Base-by-base conservation (phyloP, 495 filamentous ascomycete genomes). In the Podospora australis region DNA sequence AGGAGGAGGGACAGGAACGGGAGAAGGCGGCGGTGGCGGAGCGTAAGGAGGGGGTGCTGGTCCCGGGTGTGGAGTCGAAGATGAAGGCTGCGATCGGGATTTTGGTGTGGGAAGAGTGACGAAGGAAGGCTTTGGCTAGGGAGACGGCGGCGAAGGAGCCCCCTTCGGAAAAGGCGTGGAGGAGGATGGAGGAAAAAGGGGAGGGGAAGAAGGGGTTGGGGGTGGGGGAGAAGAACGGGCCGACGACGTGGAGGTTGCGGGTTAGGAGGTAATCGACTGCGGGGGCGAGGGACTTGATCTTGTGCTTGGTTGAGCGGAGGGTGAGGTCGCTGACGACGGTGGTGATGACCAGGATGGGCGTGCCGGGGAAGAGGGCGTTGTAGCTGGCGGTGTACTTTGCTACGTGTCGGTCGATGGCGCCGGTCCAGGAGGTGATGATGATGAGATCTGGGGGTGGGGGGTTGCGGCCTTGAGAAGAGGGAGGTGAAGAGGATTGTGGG, bases 101-200 rank as follows among this genome's bases (percentile, higher is more conserved):
- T 4, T 13, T 6, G 7, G 41, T 50, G 6, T 25, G 54, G 7
- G 20, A 45, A 6, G 46, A 36, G 4, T 21, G 22, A 28, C 54
- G 46, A 28, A 54, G 48, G 48, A 44, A 71, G 11, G 34, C 38
- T 25, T 46, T 46, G 4, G 67, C 67, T 9, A 71, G 50, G 20
- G 48, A 35, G 3, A 56, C 53, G 25, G 56, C 49, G 6, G 64
- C 69, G 52, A 59, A 61, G 7, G 60, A 52, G n/a, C 70, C 70
- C 24, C 68, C 70, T 52, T 72, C 66, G 14, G 70, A 72, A 61
- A 71, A 74, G 39, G 58, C 52, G 55, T 74, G 71, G 0, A 74
- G 43, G 6, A 72, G 55, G 28, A 71, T 51, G 29, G 54, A 56
- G 43, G 36, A 9, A 16, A 35, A 39, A 21, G 13, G 10, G 6